Evolutionary conservation across 1,284 basidiomycete genomes (phyloP).

Genomic region (Moniliophthora roreri): DNA sequence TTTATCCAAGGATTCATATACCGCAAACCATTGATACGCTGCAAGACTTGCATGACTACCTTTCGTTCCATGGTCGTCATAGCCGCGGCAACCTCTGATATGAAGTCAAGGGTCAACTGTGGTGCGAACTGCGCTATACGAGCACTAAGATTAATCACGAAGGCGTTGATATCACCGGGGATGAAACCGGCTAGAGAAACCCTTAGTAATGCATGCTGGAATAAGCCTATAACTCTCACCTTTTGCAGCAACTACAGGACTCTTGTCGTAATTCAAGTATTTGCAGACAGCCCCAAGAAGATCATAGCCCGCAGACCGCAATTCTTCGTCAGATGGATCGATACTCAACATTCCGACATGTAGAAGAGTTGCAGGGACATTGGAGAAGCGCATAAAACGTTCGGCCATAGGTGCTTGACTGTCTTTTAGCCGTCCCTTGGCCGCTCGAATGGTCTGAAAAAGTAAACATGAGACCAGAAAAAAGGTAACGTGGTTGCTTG

Average conservation of each 20-base stretch:
- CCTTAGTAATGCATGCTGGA: constrained; percentile 13
- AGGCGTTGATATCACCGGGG: constrained; percentile 68
- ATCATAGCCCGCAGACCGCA: constrained; percentile 78
- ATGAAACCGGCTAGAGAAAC: constrained; percentile 60
- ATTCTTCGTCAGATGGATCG: constrained; percentile 68
- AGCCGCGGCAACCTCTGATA: constrained; percentile 77
- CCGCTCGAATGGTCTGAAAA: constrained; percentile 63
- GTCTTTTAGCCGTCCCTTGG: constrained; percentile 68
- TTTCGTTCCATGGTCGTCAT: constrained; percentile 64
- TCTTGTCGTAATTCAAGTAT: constrained; percentile 77
- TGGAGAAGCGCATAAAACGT: constrained; percentile 74
- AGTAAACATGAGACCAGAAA: constrained; percentile 6
- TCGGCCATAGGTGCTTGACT: constrained; percentile 57
- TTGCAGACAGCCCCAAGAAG: constrained; percentile 76
- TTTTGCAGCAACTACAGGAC: constrained; percentile 63
- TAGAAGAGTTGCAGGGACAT: constrained; percentile 80
- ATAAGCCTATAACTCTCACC: constrained; percentile 41
- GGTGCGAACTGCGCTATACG: constrained; percentile 72
- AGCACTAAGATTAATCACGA: constrained; percentile 69
- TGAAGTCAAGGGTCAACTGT: constrained; percentile 82
- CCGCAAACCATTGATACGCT: constrained; percentile 71
- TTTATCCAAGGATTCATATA: constrained; percentile 87
- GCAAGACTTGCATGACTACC: constrained; percentile 35
- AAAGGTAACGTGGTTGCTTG: background rate
- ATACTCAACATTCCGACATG: constrained; percentile 82